Conservation (phyloP, 2,329 filamentous ascomycete genomes). For the Aureobasidium sp. region DNA sequence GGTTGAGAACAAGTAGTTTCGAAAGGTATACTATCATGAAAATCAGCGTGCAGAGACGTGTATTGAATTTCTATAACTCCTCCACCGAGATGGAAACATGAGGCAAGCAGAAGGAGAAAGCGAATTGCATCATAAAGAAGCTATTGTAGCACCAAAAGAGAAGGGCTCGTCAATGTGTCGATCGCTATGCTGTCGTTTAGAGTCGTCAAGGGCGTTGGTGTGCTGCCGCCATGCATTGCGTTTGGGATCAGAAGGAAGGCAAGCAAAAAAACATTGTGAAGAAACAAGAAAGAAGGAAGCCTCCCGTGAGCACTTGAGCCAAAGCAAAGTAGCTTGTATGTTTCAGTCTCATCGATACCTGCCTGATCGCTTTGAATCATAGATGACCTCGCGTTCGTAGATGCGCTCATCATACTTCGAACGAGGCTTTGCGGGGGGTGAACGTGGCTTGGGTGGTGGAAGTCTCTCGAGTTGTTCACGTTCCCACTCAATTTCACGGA, state of each 20-base stretch:
- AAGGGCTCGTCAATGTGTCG: neutral
- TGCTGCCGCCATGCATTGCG: neutral
- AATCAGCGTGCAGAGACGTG: neutral
- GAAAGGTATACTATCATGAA: no score
- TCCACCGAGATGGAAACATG: neutral
- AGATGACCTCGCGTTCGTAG: conserved; percentile 61
- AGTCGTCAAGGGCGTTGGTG: neutral
- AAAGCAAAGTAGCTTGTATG: neutral
- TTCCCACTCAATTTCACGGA: conserved; percentile 57
- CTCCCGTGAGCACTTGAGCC: neutral
- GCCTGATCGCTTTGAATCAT: conserved; percentile 38
- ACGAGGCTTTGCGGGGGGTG: conserved; percentile 33
- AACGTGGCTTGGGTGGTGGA: conserved; percentile 33
- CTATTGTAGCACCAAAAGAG: neutral
- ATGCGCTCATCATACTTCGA: conserved; percentile 55
- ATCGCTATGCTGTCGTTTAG: conserved; percentile 8
- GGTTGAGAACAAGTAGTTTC: no score
- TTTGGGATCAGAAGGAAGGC: neutral
- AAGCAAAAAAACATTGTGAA: neutral
- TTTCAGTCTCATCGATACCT: conserved; percentile 1
- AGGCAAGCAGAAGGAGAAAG: neutral
- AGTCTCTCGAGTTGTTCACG: conserved; percentile 45
- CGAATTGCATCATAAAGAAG: neutral
- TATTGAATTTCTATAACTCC: neutral
- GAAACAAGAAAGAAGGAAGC: neutral